phyloP scores from a whole-genome alignment of 208 protist species.

The Giardia duodenalis region DNA sequence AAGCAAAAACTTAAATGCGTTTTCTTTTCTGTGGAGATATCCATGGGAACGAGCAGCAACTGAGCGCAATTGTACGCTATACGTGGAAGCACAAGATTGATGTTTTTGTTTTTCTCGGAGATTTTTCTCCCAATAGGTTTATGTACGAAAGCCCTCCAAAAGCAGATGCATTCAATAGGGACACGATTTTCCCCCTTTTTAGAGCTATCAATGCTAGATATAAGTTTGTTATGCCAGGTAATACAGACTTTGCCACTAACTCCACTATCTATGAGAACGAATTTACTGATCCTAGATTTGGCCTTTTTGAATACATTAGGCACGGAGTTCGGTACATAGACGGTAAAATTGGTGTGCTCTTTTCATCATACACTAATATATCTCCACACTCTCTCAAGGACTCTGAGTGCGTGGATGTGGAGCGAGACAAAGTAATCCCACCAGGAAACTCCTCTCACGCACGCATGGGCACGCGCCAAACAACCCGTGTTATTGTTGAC shows the following conservation, averaged over 20 bases:
- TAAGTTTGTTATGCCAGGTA: background rate
- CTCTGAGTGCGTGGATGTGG: background rate
- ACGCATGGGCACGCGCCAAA: too few species aligned
- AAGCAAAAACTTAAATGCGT: background rate
- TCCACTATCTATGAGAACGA: background rate
- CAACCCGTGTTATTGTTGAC: background rate
- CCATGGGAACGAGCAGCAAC: slow-evolving; percentile 5
- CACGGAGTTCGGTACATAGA: background rate
- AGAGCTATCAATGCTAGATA: background rate
- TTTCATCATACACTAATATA: background rate
- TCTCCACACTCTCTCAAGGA: background rate
- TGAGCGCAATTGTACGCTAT: background rate
- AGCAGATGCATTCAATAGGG: background rate
- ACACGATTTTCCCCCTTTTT: background rate
- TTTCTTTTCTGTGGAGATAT: background rate
- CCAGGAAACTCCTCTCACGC: too few species aligned
- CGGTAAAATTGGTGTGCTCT: background rate
- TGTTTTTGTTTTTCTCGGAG: background rate
- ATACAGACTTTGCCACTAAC: background rate
- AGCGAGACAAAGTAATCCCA: too few species aligned
- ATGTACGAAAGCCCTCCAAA: background rate
- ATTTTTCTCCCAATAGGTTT: background rate
- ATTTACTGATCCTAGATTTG: background rate
- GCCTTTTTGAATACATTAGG: background rate
- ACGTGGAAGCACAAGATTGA: background rate